A percentile compares a stretch with the other conserved stretches of the same genome.
Conservation (phyloP, 2,329 filamentous ascomycete species). For the Fusarium liriodendri region DNA sequence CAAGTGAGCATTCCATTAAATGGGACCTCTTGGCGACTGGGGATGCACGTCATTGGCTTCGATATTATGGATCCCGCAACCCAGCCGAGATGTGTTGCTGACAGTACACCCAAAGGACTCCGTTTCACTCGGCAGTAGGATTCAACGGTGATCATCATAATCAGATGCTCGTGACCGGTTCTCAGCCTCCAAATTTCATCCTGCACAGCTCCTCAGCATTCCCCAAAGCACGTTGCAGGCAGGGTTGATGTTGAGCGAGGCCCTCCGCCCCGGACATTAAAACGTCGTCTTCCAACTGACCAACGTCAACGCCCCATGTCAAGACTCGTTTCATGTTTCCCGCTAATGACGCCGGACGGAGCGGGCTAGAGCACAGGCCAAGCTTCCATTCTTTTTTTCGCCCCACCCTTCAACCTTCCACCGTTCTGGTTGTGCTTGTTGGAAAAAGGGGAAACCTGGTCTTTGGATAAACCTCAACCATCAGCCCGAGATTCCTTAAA, state of each 20-base stretch:
- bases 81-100: background rate
- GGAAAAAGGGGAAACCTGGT: constrained; percentile 19
- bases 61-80: background rate
- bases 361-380: constrained; percentile 36
- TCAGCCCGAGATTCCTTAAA: constrained; percentile 3
- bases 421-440: constrained; percentile 4
- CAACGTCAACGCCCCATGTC: constrained; percentile 21
- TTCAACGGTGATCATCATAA: background rate
- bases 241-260: constrained; percentile 15
- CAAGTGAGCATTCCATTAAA: background rate
- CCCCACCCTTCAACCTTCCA: constrained; percentile 28
- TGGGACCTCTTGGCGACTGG: background rate
- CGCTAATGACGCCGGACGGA: constrained; percentile 41
- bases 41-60: constrained; percentile 5
- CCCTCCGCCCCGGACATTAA: constrained; percentile 32
- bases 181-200: background rate
- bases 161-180: background rate
- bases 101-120: background rate
- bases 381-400: constrained; percentile 14
- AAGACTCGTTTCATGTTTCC: constrained; percentile 43
- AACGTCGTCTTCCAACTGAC: constrained; percentile 18
- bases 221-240: background rate
- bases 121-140: background rate
- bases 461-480: constrained; percentile 4
- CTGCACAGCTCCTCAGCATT: background rate